Base-by-base conservation (phyloP, 1,284 basidiomycete genomes). In the Irpex sp. region DNA sequence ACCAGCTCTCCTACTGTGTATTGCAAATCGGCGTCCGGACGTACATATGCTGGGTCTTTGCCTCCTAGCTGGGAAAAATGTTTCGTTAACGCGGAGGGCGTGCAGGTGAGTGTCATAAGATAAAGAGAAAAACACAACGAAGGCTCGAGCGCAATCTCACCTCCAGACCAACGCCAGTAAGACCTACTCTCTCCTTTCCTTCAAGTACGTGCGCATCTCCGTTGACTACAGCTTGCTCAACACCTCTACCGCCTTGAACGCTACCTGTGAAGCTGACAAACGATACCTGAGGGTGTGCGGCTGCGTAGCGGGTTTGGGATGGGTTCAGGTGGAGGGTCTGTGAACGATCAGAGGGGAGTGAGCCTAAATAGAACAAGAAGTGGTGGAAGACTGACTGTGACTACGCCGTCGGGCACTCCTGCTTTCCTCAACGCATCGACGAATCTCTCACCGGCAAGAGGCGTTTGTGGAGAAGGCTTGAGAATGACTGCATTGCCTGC, bases 381-480 rank as follows among this genome's bases (percentile, higher is more conserved):
- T n/a, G n/a, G n/a, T n/a, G 20, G 11, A 32, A 42, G n/a, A 60
- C 20, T 20, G 18, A 97, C 93, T 80, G 96, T 95, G n/a, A 97
- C 85, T 59, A 95, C 86, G 73, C 93, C 89, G 66, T 86, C 73
- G 0, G 97, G 97, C 1, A 98, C 89, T 7, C 96, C 96, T 0
- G 96, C 96, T 4, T 86, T 84, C 27, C 84, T 82, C 65, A 97
- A 88, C 0, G 94, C 92, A 45, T 85, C 80, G 2, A 90, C 89
- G 75, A 99, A 89, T 22, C 95, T 90, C 81, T 98, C 96, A 3
- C 95, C 96, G 0, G 92, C 92, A 60, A 96, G 83, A 38, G 97
- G 97, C 0, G 97, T 98, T 80, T 99, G 97, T 1, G 97, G 97
- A 3, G 97, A 97, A 0, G 97, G 97, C 82, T 99, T 99, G 79